Conservation (phyloP, 148 eudicot genomes). For the Rhododendron vialii region DNA sequence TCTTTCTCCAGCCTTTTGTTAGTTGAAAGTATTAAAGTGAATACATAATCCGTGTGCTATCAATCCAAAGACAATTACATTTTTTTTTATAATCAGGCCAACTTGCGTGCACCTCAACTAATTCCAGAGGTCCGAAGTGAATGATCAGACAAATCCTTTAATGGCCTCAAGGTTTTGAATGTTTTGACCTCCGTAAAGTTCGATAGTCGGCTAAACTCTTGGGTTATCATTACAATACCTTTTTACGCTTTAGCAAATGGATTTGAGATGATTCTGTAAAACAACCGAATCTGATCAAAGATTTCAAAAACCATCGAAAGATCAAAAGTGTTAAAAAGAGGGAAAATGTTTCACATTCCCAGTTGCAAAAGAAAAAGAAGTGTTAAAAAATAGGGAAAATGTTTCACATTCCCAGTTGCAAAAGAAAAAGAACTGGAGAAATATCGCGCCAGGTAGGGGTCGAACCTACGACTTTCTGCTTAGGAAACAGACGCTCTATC, state of each 20-base stretch:
- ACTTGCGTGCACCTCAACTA: too few species aligned
- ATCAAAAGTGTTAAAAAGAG: neutral
- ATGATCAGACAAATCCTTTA: too few species aligned
- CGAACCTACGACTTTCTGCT: slow-evolving; percentile 18
- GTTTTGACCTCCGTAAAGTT: too few species aligned
- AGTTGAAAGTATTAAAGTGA: neutral
- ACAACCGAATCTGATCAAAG: neutral
- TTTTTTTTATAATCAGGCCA: too few species aligned
- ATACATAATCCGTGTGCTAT: neutral
- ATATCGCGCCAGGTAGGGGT: slow-evolving; percentile 14
- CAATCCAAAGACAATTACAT: neutral
- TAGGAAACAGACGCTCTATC: slow-evolving; percentile 18
- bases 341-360: neutral
- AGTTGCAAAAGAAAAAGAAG: neutral
- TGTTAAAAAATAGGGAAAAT: neutral
- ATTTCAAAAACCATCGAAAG: neutral
- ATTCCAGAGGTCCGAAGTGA: too few species aligned
- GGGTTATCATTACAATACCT: too few species aligned
- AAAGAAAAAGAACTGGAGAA: neutral
- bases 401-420: neutral
- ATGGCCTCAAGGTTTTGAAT: too few species aligned
- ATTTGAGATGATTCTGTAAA: neutral
- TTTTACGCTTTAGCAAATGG: too few species aligned
- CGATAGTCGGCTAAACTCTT: too few species aligned
- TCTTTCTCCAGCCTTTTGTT: neutral